These are phyloP conservation scores for Fomitopsis schrenkii DNA, from an alignment of 1,284 basidiomycete genomes.

Conservation along the genomic window DNA sequence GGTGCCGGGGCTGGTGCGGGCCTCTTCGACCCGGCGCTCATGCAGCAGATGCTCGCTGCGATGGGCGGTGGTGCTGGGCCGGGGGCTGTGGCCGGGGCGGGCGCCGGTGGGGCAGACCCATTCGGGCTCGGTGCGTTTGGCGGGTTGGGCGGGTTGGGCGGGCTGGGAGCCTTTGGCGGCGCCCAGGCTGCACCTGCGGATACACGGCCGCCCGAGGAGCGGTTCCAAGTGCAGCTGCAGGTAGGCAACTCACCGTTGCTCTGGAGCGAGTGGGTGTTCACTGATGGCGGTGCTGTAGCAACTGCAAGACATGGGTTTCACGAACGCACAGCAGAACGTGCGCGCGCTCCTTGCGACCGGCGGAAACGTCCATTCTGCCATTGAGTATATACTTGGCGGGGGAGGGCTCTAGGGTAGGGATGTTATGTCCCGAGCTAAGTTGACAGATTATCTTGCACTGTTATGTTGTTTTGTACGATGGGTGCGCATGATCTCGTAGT, in stretches of 20 bases:
- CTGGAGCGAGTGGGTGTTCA: not conserved
- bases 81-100: slow-evolving; percentile 20
- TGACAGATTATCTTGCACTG: too few relatives aligned
- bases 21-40: slow-evolving; percentile 40
- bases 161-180: slow-evolving; percentile 20
- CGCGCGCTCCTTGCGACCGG: slow-evolving; percentile 82
- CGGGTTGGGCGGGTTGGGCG: slow-evolving; percentile 27
- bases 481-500: too few relatives aligned
- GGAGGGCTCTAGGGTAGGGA: slow-evolving; percentile 48
- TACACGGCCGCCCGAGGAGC: slow-evolving; percentile 77
- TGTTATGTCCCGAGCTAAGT: too few relatives aligned
- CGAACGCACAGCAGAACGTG: slow-evolving; percentile 84
- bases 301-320: slow-evolving; percentile 86
- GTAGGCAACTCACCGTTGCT: slow-evolving; percentile 31
- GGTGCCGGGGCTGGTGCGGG: slow-evolving; percentile 14
- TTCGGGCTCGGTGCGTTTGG: slow-evolving; percentile 34
- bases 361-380: slow-evolving; percentile 85
- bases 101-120: slow-evolving; percentile 21
- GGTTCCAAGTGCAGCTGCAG: slow-evolving; percentile 84
- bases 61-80: slow-evolving; percentile 27
- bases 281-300: slow-evolving; percentile 43
- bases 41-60: slow-evolving; percentile 45
- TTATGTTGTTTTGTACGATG: too few relatives aligned
- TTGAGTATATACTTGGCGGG: slow-evolving; percentile 85
- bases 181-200: slow-evolving; percentile 53